A percentile compares a stretch with the other conserved stretches of the same genome.
Evolutionary conservation across 2,329 filamentous ascomycete species (phyloP).

Genomic region (Pseudovirgaria hyperparasitica): DNA sequence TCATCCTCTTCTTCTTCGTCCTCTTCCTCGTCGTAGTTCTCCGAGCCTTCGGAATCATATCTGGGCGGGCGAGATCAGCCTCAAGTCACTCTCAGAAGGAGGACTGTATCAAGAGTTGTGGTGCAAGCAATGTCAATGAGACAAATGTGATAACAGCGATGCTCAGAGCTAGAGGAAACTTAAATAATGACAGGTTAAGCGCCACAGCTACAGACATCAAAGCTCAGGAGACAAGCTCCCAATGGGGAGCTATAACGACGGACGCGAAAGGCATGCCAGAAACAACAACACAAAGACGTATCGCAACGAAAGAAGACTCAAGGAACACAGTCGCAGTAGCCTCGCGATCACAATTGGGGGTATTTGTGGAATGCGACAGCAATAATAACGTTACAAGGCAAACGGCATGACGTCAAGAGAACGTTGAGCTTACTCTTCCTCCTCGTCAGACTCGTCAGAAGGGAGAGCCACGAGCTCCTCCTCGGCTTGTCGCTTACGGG

Average conservation of each 20-base stretch:
- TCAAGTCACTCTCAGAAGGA: not conserved
- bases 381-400: conserved; percentile 4
- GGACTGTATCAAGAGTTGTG: not conserved
- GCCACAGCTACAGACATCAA: no score
- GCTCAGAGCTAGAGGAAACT: no score
- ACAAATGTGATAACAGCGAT: no score
- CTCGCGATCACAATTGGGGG: conserved; percentile 12
- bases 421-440: conserved; percentile 28
- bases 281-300: not conserved
- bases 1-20: conserved; percentile 7
- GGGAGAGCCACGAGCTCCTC: conserved; percentile 32
- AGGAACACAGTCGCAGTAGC: conserved; percentile 7
- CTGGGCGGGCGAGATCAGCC: not conserved
- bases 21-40: conserved; percentile 21
- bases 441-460: conserved; percentile 29
- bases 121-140: no score
- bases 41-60: conserved; percentile 12
- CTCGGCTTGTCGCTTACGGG: conserved; percentile 32
- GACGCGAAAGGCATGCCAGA: no score
- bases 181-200: no score
- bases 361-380: conserved; percentile 9
- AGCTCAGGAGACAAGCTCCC: no score
- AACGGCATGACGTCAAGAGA: conserved; percentile 25
- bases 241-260: no score
- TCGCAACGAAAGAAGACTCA: conserved; percentile 1